phyloP scores from a whole-genome alignment of 305 asterid species.

The Rubia peregrina region DNA sequence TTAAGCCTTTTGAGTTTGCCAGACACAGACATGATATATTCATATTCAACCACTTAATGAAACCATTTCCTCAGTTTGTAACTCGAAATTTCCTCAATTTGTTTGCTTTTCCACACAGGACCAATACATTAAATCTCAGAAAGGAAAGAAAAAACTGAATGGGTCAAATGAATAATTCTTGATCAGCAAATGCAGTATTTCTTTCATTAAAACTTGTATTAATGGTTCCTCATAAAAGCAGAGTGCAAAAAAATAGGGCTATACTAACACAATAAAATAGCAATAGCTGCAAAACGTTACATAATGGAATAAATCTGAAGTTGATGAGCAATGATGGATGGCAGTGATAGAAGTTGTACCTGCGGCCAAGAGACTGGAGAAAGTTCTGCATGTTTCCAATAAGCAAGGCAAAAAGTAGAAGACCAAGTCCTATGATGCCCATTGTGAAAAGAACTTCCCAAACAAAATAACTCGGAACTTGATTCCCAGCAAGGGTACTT shows the following conservation, averaged over 20 bases:
- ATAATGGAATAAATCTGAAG: not conserved
- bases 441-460: constrained; percentile 87
- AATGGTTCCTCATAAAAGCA: not conserved
- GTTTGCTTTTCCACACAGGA: not conserved
- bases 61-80: not conserved
- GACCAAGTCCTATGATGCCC: constrained; percentile 74
- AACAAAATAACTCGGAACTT: constrained; percentile 61
- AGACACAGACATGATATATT: not conserved
- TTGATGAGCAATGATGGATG: not conserved
- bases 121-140: not conserved
- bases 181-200: not conserved
- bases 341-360: constrained; percentile 30
- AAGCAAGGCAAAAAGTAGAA: constrained; percentile 70
- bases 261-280: not conserved
- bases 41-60: not conserved
- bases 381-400: constrained; percentile 92
- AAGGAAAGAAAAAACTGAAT: not conserved
- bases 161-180: not conserved
- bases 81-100: not conserved
- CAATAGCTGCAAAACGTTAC: not conserved
- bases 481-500: constrained; percentile 86
- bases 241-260: not conserved
- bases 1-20: not conserved
- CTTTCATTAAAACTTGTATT: not conserved
- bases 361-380: constrained; percentile 82